Conservation (phyloP, 192 early-diverging fungal species). For the Chytriomyces sp. region DNA sequence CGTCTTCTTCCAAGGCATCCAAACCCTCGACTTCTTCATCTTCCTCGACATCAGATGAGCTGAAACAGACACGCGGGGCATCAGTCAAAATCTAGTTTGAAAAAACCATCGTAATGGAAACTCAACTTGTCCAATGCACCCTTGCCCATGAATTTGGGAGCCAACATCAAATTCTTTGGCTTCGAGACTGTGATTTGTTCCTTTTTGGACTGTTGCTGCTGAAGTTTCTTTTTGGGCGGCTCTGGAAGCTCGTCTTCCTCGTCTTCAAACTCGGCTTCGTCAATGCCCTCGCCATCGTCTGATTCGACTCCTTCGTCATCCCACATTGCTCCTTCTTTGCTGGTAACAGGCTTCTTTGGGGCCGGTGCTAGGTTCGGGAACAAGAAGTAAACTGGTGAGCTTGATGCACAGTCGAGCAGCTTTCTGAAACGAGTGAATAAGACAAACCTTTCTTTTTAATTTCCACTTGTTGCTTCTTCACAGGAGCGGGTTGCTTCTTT, state of each 20-base stretch:
- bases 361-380: background rate
- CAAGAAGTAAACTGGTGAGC: background rate
- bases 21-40: conserved; percentile 16
- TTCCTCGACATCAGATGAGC: conserved; percentile 11
- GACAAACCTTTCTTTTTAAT: background rate
- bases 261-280: conserved; percentile 23
- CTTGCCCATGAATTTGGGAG: conserved; percentile 14
- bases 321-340: conserved; percentile 14
- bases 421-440: background rate
- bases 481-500: conserved; percentile 3
- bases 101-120: background rate
- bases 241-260: conserved; percentile 10
- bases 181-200: background rate
- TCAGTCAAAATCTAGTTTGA: background rate
- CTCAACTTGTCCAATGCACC: conserved; percentile 3
- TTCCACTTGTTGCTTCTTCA: conserved; percentile 14
- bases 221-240: conserved; percentile 7
- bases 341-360: background rate
- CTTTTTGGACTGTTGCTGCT: background rate
- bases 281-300: conserved; percentile 35
- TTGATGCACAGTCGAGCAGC: background rate
- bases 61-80: background rate
- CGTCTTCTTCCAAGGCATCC: conserved; percentile 20
- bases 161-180: conserved; percentile 21
- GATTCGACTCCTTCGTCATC: conserved; percentile 36